Evolutionary conservation across 345 rosid genomes (phyloP).

Genomic region (Excoecaria cochinchinensis): DNA sequence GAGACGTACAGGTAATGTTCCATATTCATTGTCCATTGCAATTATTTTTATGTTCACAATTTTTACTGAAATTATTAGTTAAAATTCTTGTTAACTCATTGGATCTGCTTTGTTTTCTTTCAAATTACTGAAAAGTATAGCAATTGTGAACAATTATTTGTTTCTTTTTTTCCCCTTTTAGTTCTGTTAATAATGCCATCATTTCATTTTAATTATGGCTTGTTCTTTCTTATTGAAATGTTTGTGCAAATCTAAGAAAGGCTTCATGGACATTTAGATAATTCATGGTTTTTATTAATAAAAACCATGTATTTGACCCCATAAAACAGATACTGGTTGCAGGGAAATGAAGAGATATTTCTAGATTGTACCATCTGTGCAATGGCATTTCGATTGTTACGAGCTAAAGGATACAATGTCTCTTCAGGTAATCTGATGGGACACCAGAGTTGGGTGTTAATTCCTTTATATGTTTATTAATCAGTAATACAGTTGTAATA

Average conservation of each 20-base stretch:
- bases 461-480: no score
- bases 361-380: conserved; percentile 58
- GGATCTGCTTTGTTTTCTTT: conserved; percentile 7
- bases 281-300: neutral
- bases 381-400: conserved; percentile 73
- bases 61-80: neutral
- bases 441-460: neutral
- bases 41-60: neutral
- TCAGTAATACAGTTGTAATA: neutral
- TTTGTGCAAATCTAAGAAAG: neutral
- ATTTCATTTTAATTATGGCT: neutral
- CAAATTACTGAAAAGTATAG: neutral
- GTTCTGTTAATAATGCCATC: neutral
- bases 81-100: conserved; percentile 5
- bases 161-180: neutral
- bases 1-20: conserved; percentile 59
- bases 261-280: neutral
- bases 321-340: conserved; percentile 64
- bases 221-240: neutral
- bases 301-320: conserved; percentile 23
- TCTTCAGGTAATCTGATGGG: conserved; percentile 52
- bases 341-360: conserved; percentile 68
- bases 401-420: conserved; percentile 63
- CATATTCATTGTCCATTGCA: neutral
- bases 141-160: neutral